Evolutionary conservation across 148 eudicot species (phyloP), one percentile per base, ranked within the genome.

Genomic region (Nepenthes gracilis): DNA sequence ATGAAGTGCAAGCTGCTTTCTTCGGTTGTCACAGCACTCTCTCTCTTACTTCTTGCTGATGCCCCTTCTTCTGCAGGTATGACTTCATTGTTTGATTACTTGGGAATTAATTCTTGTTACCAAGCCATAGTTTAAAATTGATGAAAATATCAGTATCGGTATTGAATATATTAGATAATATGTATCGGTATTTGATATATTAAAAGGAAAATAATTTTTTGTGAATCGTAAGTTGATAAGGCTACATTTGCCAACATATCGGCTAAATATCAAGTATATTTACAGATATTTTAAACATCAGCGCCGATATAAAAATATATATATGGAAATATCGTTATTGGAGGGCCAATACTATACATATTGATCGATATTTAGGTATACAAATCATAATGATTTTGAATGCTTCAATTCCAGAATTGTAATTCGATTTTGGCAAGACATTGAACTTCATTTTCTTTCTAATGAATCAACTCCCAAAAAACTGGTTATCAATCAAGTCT

Each of bases 21-120:
- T 45, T 84, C 96, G 15, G 85, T 77, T 52, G 81, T 81, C 58
- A 78, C 84, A 64, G 86, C 95, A 45, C 83, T 85, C 14, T 78
- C 84, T 47, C 70, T 92, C 43, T 77, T 92, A 49, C 83, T 82
- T 48, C 68, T 68, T 67, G 54, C 80, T 12, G 78, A 64, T 71
- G 65, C 65, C 36, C 70, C 75, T 12, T 56, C 34, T 62, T 38
- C 70, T 47, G 61, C 73, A 76, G 95, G 97, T 90, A 69, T 36
- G 57, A 33, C 13, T 47, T 12, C 43, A 63, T 50, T 33, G 32
- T 0, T 43, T 2, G 2, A 54, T 23, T 43, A 35, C 34, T 58
- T 23, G 23, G 23, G 23, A 23, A 23, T 23, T 23, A 23, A 23
- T 23, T 23, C 23, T 23, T 23, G 23, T 33, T 58, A 50, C 9